phyloP scores from a whole-genome alignment of 768 basidiomycete genomes.

The Amanita fuliginea region DNA sequence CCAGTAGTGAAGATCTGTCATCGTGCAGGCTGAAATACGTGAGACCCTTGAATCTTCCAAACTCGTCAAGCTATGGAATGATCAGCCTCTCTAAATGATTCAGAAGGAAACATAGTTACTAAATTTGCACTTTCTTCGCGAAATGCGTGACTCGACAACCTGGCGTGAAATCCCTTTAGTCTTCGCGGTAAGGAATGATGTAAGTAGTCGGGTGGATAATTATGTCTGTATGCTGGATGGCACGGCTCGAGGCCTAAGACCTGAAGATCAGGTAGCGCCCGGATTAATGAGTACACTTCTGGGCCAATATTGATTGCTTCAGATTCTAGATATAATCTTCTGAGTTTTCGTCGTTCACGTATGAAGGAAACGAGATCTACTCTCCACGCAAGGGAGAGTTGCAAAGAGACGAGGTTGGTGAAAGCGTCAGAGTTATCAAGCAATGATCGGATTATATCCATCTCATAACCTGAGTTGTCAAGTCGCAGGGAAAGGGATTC shows the following conservation, averaged over 20 bases:
- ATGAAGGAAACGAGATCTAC: neutral
- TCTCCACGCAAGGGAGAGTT: neutral
- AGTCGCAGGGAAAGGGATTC: neutral
- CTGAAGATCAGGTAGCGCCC: neutral
- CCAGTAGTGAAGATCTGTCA: neutral
- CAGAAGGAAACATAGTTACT: neutral
- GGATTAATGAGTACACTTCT: neutral
- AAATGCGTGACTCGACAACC: neutral
- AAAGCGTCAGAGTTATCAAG: neutral
- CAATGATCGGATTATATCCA: neutral
- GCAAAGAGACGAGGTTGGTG: neutral
- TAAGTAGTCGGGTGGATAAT: neutral
- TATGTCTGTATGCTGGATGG: neutral
- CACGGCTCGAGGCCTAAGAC: neutral
- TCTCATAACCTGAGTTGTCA: neutral
- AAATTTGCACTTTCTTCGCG: neutral
- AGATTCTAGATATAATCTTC: neutral
- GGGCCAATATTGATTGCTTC: neutral
- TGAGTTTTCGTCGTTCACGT: neutral
- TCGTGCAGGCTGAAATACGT: neutral
- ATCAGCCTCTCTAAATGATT: neutral
- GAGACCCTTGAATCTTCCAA: neutral
- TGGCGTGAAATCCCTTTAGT: neutral
- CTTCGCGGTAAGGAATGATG: neutral
- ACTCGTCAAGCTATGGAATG: neutral